Evolutionary conservation across 345 rosid genomes (phyloP).

Genomic region (Sisymbrium altissimum): DNA sequence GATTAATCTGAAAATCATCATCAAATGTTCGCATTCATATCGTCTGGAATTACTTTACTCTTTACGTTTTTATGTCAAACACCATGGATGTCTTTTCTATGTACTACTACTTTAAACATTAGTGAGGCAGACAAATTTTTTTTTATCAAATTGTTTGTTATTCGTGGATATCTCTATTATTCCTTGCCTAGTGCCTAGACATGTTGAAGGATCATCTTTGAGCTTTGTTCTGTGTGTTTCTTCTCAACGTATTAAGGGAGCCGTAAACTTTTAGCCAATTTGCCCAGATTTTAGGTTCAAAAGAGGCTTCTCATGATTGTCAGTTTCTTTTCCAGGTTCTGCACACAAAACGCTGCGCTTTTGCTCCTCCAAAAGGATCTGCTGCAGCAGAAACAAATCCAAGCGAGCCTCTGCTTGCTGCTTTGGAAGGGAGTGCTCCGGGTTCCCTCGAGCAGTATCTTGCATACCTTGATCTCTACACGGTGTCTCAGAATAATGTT

Average conservation of each 20-base stretch:
- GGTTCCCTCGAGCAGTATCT: conserved; percentile 76
- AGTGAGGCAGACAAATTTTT: background rate
- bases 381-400: conserved; percentile 99
- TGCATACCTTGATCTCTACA: conserved; percentile 92
- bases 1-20: background rate
- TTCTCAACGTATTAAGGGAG: background rate
- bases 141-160: background rate
- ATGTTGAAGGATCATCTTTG: background rate
- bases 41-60: background rate
- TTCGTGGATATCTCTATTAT: background rate
- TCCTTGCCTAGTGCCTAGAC: background rate
- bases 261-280: background rate
- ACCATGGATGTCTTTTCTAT: background rate
- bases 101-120: background rate
- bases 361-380: conserved; percentile 94
- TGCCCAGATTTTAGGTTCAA: conserved; percentile 38
- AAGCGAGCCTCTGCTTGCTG: conserved; percentile 84
- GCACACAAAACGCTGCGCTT: conserved; percentile 66
- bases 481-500: conserved; percentile 87
- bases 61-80: background rate
- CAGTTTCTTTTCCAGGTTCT: conserved; percentile 48
- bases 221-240: background rate
- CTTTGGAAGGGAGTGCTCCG: conserved; percentile 69
- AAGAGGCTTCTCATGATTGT: conserved; percentile 39
- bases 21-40: background rate